Evolutionary conservation across 208 protist genomes (phyloP).

Genomic region (Porcisia deanei): DNA sequence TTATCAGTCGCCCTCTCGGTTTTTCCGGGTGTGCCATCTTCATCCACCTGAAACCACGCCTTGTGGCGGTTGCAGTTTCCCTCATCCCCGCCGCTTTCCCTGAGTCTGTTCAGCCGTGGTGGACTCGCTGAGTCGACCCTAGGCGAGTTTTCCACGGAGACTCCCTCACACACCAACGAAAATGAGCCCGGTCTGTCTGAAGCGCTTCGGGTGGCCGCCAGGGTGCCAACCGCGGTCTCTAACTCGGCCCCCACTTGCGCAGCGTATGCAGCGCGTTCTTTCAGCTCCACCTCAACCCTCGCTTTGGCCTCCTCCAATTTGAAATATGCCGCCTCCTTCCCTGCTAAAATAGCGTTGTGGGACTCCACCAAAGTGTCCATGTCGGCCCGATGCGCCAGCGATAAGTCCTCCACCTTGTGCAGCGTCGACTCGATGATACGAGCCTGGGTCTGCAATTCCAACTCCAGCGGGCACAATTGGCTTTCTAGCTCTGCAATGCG

Average conservation of each 20-base stretch:
- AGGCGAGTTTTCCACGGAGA: not conserved
- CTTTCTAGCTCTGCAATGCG: slow-evolving; percentile 22
- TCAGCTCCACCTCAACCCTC: slow-evolving; percentile 4
- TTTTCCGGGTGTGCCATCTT: not conserved
- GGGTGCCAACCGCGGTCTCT: not conserved
- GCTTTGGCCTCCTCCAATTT: slow-evolving; percentile 8
- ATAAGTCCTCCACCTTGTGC: slow-evolving; percentile 21
- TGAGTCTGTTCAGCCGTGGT: not conserved
- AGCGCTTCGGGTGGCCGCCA: slow-evolving; percentile 11
- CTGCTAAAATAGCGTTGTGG: not conserved
- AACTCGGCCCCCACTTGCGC: slow-evolving; percentile 11
- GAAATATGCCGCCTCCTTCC: slow-evolving; percentile 5
- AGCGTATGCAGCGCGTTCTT: not conserved
- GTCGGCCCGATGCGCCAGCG: slow-evolving; percentile 9
- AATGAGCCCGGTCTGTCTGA: not conserved
- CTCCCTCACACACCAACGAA: not conserved
- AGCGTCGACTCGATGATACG: slow-evolving; percentile 8
- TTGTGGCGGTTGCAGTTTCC: not conserved
- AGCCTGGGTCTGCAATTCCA: slow-evolving; percentile 20
- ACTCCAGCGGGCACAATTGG: slow-evolving; percentile 14
- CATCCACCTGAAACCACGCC: not conserved
- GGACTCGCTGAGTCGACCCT: not conserved
- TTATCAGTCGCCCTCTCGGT: not conserved
- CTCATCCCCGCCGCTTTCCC: not conserved
- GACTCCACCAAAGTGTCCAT: slow-evolving; percentile 3